Evolutionary conservation across 208 protist genomes (phyloP), one percentile per base, ranked within the genome.

Genomic region (Acanthamoeba triangularis): DNA sequence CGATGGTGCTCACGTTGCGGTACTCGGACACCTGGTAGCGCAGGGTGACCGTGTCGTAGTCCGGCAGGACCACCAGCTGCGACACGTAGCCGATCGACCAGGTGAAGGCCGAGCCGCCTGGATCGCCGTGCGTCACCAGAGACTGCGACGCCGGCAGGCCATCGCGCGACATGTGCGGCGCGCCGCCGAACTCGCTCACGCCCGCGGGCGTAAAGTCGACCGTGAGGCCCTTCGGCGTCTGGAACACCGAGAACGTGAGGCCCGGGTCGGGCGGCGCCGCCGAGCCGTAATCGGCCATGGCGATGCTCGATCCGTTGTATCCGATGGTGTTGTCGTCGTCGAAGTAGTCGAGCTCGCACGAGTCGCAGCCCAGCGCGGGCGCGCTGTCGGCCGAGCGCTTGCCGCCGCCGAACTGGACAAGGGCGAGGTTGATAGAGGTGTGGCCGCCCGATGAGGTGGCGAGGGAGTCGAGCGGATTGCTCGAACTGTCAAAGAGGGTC

Each of bases 151-250:
- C 20, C n/a, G 82, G 82, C 54, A 93, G 87, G 37, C 28, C 35
- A 10, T 23, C 28, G 25, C 87, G 56, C 37, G 63, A 76, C 35
- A 93, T 11, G 30, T 93, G 87, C 30, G 87, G 61, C 28, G 65
- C 37, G 33, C 87, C 87, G 6, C 33, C 74, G 28, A 7, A 14
- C 56, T 72, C 20, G 25, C 5, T 16, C 23, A 76, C 61, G 1
- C 87, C 87, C 23, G 25, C 18, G 41, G 87, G 87, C 30, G 87
- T 10, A 54, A 78, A 93, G 87, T 93, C 87, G n/a, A 93, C 87
- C 7, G 61, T 78, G 10, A 93, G 11, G 8, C 59, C 87, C 10
- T 2, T 28, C 11, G 54, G 33, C 0, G 61, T 69, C 56, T 69
- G 56, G 41, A 56, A 69, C n/a, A 93, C 10, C 35, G 37, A 56